A percentile compares a stretch with the other conserved stretches of the same genome.
Evolutionary conservation across 495 filamentous ascomycete species (phyloP).

Genomic region (Trichodelitschia bisporula): DNA sequence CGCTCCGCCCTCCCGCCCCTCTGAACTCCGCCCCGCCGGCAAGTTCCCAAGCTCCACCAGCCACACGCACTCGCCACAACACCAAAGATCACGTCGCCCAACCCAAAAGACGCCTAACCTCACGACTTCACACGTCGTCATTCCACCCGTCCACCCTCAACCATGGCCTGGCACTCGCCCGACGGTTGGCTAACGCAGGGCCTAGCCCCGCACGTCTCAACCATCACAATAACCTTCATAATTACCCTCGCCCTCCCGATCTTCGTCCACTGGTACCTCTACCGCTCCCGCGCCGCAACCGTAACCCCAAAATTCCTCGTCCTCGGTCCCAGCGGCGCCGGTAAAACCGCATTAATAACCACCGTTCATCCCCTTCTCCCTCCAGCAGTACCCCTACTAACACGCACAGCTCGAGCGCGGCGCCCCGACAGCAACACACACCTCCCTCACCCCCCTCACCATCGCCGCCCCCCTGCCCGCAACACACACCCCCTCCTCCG

Average conservation of each 20-base stretch:
- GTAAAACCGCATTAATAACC: constrained; percentile 67
- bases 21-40: too few relatives aligned
- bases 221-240: constrained; percentile 38
- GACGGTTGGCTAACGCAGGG: constrained; percentile 14
- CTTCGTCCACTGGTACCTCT: constrained; percentile 53
- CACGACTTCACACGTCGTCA: too few relatives aligned
- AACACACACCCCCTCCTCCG: constrained; percentile 32
- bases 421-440: constrained; percentile 38
- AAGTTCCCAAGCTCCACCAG: too few relatives aligned
- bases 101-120: too few relatives aligned
- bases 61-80: too few relatives aligned
- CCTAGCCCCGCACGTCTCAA: constrained; percentile 12
- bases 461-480: constrained; percentile 46
- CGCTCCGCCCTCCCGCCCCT: too few relatives aligned
- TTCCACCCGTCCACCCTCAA: background rate
- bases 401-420: constrained; percentile 24
- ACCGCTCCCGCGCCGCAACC: constrained; percentile 34
- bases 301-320: constrained; percentile 64
- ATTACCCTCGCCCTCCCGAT: constrained; percentile 51
- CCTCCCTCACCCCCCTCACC: constrained; percentile 49
- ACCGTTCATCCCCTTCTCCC: constrained; percentile 1
- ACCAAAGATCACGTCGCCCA: too few relatives aligned
- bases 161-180: constrained; percentile 11
- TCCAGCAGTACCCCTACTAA: constrained; percentile 1
- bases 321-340: constrained; percentile 57